Evolutionary conservation across 139 green algal genomes (phyloP).

Genomic region (Chlamydomonas incerta): DNA sequence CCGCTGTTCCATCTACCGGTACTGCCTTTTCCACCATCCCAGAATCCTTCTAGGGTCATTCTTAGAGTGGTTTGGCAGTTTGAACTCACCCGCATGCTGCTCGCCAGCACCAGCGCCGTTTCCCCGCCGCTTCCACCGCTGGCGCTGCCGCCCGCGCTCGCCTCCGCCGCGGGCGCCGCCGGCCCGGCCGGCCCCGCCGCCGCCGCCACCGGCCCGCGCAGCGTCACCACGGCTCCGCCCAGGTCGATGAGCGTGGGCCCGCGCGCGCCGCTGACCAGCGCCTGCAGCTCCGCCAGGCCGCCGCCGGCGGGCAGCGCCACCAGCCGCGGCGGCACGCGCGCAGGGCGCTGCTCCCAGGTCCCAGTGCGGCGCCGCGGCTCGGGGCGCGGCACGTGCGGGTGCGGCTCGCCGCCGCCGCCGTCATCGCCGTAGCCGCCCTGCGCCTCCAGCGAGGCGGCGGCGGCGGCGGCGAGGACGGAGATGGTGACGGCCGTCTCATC

Average conservation of each 20-base stretch:
- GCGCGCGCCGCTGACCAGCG: background rate
- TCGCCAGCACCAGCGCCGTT: background rate
- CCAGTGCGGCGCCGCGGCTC: background rate
- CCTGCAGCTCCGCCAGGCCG: slow-evolving; percentile 14
- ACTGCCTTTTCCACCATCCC: no score
- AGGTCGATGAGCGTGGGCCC: slow-evolving; percentile 34
- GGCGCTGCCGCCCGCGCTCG: background rate
- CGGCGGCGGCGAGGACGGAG: slow-evolving; percentile 8
- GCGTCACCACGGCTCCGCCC: background rate
- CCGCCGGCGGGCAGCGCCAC: background rate
- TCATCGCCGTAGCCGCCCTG: background rate
- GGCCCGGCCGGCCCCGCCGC: background rate
- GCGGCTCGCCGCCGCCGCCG: background rate
- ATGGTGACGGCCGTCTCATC: slow-evolving; percentile 23
- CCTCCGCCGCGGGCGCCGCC: background rate
- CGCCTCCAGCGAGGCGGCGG: background rate
- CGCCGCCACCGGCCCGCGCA: background rate
- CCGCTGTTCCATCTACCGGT: no score
- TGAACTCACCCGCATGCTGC: background rate
- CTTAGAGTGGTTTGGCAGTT: no score
- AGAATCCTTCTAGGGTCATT: no score
- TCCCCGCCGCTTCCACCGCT: background rate
- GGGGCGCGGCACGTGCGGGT: background rate
- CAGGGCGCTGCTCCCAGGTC: background rate
- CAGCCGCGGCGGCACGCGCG: background rate